phyloP scores from a whole-genome alignment of 2,329 filamentous ascomycete species.

The Macrophomina pseudophaseolina region DNA sequence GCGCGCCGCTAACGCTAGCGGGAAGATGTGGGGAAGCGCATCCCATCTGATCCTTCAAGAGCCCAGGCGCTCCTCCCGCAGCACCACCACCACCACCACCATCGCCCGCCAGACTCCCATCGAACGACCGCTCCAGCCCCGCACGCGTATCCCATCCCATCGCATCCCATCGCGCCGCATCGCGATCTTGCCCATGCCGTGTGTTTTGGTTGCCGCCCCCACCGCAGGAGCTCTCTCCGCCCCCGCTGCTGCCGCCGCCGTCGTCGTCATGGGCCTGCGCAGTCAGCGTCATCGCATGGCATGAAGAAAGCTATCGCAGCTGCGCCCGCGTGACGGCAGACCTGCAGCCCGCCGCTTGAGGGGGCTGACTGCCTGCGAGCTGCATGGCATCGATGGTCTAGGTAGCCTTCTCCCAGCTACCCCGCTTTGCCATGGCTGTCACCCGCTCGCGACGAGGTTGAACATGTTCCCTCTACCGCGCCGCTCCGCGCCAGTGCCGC shows the following conservation, averaged over 20 bases:
- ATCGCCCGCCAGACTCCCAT: neutral
- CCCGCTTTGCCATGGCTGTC: constrained; percentile 21
- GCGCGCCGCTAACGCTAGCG: constrained; percentile 13
- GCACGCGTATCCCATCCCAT: neutral
- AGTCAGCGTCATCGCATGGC: constrained; percentile 19
- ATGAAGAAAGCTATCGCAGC: constrained; percentile 17
- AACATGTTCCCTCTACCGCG: constrained; percentile 11
- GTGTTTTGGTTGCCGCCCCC: neutral
- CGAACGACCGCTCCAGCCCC: neutral
- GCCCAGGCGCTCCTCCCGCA: neutral
- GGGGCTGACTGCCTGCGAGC: constrained; percentile 24
- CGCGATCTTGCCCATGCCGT: neutral
- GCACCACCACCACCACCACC: constrained; percentile 1
- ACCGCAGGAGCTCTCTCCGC: constrained; percentile 14
- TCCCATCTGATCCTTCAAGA: neutral
- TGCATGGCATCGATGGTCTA: constrained; percentile 21
- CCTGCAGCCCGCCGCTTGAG: constrained; percentile 22
- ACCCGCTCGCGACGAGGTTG: neutral
- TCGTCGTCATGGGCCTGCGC: constrained; percentile 9
- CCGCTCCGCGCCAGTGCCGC: neutral
- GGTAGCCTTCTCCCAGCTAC: constrained; percentile 18
- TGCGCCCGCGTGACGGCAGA: constrained; percentile 12
- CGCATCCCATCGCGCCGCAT: neutral
- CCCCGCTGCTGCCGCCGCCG: neutral
- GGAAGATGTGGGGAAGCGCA: constrained; percentile 8